Evolutionary conservation across 768 basidiomycete species (phyloP), one percentile per base, ranked within the genome.

Genomic region (Megacollybia marginata): DNA sequence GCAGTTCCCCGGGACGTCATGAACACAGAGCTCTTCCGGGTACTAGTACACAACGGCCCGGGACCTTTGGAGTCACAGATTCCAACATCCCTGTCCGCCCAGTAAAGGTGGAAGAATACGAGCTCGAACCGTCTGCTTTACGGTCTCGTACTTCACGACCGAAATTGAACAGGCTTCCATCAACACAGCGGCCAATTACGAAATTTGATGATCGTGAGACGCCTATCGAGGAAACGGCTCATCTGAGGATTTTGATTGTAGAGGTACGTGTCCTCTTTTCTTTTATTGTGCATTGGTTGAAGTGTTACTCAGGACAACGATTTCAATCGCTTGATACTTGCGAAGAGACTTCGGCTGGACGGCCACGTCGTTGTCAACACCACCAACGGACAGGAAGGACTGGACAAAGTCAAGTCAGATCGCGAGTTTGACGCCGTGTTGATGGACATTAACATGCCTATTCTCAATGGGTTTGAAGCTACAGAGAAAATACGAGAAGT

Each of bases 361-460:
- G 84, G 82, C 0, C 85, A 90, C 53, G 70, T 62, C 11, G 84
- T 89, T 5, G 67, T 80, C 9, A 75, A 76, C 48, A 79, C 80
- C 1, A 80, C 76, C 1, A 88, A 92, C 59, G 88, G 90, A 3
- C 85, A 85, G 62, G 86, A 89, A 57, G 82, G 78, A 1, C 68
- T 88, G 2, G 80, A 86, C 33, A 70, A 71, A 52, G 67, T 88
- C 20, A 62, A 72, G 47, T 59, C 64, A 1, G 85, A 88, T 59
- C 68, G 70, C 35, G 68, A 74, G 4, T 85, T 87, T 56, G 88
- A 93, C 58, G 75, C 74, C 50, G 70, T 91, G 13, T 68, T 93
- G 43, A 93, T 91, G 90, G 88, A 91, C 61, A 79, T 91, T 10
- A 88, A 84, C 60, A 89, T 88, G 86, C 88, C 88, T 0, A 83